These are phyloP conservation scores for Phialophora chinensis DNA, from an alignment of 2,329 filamentous ascomycete species.

Conservation along the genomic window DNA sequence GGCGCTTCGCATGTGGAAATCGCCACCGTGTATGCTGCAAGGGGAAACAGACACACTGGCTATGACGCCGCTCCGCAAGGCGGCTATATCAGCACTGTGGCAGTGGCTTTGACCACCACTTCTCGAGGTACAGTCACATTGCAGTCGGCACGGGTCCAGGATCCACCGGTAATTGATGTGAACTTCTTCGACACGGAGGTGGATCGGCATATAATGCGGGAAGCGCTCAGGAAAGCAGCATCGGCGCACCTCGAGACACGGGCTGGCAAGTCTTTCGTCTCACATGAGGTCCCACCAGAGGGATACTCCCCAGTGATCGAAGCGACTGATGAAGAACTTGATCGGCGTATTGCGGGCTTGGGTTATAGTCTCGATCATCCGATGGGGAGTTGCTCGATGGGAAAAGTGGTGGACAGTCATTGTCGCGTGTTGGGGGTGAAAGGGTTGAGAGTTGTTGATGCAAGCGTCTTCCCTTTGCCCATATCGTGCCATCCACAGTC, in stretches of 20 bases:
- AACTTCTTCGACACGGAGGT: conserved; percentile 47
- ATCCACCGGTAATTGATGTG: conserved; percentile 52
- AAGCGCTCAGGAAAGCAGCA: conserved; percentile 25
- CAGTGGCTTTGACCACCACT: conserved; percentile 44
- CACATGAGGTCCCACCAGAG: conserved; percentile 26
- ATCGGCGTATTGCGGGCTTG: conserved; percentile 38
- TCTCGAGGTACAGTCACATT: conserved; percentile 58
- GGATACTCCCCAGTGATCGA: conserved; percentile 20
- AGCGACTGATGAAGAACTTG: conserved; percentile 40
- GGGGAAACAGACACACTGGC: conserved; percentile 7
- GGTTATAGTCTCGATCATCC: conserved; percentile 48
- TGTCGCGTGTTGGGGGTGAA: conserved; percentile 43
- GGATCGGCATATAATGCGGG: conserved; percentile 17
- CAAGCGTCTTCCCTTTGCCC: conserved; percentile 44
- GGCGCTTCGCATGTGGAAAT: conserved; percentile 26
- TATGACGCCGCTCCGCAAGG: conserved; percentile 21
- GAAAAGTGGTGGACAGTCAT: conserved; percentile 45
- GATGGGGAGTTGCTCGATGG: conserved; percentile 48
- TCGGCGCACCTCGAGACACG: conserved; percentile 36
- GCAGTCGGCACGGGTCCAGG: conserved; percentile 35
- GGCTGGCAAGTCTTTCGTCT: conserved; percentile 34
- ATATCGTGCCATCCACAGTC: conserved; percentile 52
- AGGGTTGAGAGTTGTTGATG: conserved; percentile 46
- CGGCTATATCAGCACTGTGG: conserved; percentile 21
- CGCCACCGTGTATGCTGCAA: conserved; percentile 16